A percentile compares a stretch with the other conserved stretches of the same genome.
phyloP scores from a whole-genome alignment of 441 rosid species.

The Gossypium davidsonii region DNA sequence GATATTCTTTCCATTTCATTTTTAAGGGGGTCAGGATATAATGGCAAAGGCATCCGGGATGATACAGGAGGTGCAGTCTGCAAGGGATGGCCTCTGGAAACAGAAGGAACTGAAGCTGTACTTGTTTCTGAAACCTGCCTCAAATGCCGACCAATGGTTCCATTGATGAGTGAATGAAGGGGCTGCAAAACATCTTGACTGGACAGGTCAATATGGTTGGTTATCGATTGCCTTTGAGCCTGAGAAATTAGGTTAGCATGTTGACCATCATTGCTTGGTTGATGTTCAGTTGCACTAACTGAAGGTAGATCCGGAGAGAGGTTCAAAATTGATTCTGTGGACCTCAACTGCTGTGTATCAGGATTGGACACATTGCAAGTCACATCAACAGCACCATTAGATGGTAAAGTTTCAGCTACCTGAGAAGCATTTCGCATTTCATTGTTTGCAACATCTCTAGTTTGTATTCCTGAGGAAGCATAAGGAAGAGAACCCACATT shows the following conservation, averaged over 20 bases:
- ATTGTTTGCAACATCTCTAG: slow-evolving; percentile 24
- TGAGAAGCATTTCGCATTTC: slow-evolving; percentile 20
- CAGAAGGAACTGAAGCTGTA: slow-evolving; percentile 15
- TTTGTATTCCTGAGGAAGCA: slow-evolving; percentile 23
- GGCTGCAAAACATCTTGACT: slow-evolving; percentile 17
- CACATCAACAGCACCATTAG: slow-evolving; percentile 15
- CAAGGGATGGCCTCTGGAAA: slow-evolving; percentile 21
- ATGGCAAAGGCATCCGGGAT: slow-evolving; percentile 32
- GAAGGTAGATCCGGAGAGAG: slow-evolving; percentile 18
- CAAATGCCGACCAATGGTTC: slow-evolving; percentile 12
- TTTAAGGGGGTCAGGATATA: slow-evolving; percentile 62
- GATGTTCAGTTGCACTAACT: slow-evolving; percentile 24
- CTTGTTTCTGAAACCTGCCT: slow-evolving; percentile 17
- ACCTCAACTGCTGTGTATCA: slow-evolving; percentile 17
- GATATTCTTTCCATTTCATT: slow-evolving; percentile 63
- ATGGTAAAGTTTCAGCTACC: slow-evolving; percentile 24
- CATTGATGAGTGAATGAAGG: slow-evolving; percentile 16
- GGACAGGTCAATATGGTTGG: slow-evolving; percentile 15
- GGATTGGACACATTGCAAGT: slow-evolving; percentile 19
- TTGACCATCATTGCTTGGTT: slow-evolving; percentile 19
- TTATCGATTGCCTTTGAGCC: slow-evolving; percentile 18
- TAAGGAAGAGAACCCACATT: slow-evolving; percentile 27
- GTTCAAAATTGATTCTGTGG: slow-evolving; percentile 11
- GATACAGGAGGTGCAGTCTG: slow-evolving; percentile 24
- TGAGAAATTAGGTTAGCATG: slow-evolving; percentile 19